Percentiles rank a stretch among this genome's conserved stretches.
Evolutionary conservation across 352 stramenopile genomes (phyloP).

Genomic region (Phytophthora cactorum): DNA sequence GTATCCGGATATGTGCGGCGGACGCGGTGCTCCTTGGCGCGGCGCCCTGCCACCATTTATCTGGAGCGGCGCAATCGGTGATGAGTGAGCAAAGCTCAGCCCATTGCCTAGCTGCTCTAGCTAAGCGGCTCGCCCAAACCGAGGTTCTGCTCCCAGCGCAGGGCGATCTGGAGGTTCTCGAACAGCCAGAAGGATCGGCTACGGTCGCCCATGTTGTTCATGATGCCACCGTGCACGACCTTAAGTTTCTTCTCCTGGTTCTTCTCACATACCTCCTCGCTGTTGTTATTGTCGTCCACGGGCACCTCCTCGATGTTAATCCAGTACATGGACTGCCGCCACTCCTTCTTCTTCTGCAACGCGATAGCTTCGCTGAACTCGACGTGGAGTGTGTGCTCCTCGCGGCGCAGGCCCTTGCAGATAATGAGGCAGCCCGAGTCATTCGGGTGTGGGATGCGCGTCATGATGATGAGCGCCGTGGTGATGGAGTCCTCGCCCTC

Average conservation of each 20-base stretch:
- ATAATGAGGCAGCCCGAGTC: slow-evolving; percentile 54
- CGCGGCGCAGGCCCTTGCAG: slow-evolving; percentile 57
- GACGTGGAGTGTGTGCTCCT: slow-evolving; percentile 55
- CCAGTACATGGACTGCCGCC: slow-evolving; percentile 67
- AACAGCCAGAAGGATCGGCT: slow-evolving; percentile 65
- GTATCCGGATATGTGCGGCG: not conserved
- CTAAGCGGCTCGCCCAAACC: slow-evolving; percentile 43
- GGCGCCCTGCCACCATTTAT: slow-evolving; percentile 19
- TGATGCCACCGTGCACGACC: slow-evolving; percentile 60
- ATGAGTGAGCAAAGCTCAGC: slow-evolving; percentile 21
- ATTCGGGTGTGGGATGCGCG: slow-evolving; percentile 46
- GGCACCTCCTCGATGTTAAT: slow-evolving; percentile 51
- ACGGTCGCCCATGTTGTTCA: slow-evolving; percentile 68
- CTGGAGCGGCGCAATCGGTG: slow-evolving; percentile 14
- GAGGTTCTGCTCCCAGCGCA: slow-evolving; percentile 61
- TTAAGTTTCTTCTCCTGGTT: slow-evolving; percentile 34
- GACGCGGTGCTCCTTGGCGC: slow-evolving; percentile 1
- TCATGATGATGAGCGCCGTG: slow-evolving; percentile 64
- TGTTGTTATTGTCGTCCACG: slow-evolving; percentile 22
- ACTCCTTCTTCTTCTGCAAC: slow-evolving; percentile 60
- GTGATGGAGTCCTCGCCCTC: slow-evolving; percentile 65
- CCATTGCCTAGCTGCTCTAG: slow-evolving; percentile 16
- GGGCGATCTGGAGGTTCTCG: slow-evolving; percentile 58
- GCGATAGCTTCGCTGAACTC: slow-evolving; percentile 52
- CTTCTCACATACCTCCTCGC: slow-evolving; percentile 11